Percentiles rank a stretch among this genome's conserved stretches.
These are phyloP conservation scores for Linnemannia zychae DNA, from an alignment of 192 early-diverging fungal genomes.

Conservation along the genomic window DNA sequence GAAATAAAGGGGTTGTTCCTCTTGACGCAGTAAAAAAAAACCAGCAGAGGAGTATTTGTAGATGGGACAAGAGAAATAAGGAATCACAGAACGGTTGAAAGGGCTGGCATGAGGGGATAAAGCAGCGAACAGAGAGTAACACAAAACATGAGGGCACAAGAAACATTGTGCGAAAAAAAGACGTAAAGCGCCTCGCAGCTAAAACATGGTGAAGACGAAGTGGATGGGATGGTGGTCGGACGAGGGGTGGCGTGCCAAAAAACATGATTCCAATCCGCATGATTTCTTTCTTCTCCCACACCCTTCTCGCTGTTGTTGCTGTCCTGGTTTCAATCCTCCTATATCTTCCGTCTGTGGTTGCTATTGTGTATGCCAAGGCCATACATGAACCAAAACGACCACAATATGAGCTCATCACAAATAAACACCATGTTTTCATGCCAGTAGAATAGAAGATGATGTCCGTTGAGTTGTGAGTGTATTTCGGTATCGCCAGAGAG, in stretches of 20 bases:
- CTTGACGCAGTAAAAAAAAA: slow-evolving; percentile 8
- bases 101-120: background rate
- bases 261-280: slow-evolving; percentile 4
- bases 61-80: background rate
- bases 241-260: slow-evolving; percentile 7
- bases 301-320: background rate
- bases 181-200: background rate
- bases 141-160: background rate
- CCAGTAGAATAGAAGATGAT: background rate
- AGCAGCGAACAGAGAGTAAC: background rate
- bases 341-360: background rate
- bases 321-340: slow-evolving; percentile 4
- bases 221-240: background rate
- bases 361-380: background rate
- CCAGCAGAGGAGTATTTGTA: background rate
- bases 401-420: background rate
- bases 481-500: background rate
- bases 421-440: background rate
- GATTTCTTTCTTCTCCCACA: slow-evolving; percentile 10
- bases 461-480: background rate
- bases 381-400: background rate
- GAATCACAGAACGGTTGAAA: background rate
- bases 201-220: background rate
- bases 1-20: background rate
- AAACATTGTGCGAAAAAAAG: background rate